Conservation (phyloP, 306 rosid species). For the Lagenaria siceraria region DNA sequence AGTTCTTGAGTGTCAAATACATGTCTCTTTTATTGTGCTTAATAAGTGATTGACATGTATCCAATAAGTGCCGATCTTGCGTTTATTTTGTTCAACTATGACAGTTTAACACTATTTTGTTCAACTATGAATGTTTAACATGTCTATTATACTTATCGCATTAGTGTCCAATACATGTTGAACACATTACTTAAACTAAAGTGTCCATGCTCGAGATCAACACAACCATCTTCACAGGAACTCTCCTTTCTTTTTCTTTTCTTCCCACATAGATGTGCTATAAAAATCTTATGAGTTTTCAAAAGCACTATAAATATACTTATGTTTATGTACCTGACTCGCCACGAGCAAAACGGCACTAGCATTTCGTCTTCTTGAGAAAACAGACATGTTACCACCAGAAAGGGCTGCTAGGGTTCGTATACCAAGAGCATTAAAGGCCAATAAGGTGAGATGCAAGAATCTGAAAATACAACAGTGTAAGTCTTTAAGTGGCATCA, state of each 20-base stretch:
- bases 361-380: constrained; percentile 49
- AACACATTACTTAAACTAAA: background rate
- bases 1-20: background rate
- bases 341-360: constrained; percentile 58
- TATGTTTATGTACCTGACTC: constrained; percentile 48
- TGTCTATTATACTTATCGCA: too few relatives aligned
- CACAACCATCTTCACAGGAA: background rate
- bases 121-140: background rate
- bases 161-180: background rate
- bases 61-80: background rate
- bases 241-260: background rate
- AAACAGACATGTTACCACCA: constrained; percentile 51
- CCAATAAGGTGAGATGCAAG: constrained; percentile 54
- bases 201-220: background rate
- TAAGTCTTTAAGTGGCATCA: background rate
- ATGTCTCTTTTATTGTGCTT: background rate
- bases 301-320: background rate
- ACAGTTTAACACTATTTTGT: background rate
- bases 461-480: constrained; percentile 38
- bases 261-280: background rate
- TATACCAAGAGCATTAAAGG: constrained; percentile 40
- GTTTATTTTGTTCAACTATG: background rate
- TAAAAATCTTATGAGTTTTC: background rate
- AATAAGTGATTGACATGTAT: background rate
- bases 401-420: constrained; percentile 37